Base-by-base conservation (phyloP, 139 green algal species). In the Axilococcus clingmanii region DNA sequence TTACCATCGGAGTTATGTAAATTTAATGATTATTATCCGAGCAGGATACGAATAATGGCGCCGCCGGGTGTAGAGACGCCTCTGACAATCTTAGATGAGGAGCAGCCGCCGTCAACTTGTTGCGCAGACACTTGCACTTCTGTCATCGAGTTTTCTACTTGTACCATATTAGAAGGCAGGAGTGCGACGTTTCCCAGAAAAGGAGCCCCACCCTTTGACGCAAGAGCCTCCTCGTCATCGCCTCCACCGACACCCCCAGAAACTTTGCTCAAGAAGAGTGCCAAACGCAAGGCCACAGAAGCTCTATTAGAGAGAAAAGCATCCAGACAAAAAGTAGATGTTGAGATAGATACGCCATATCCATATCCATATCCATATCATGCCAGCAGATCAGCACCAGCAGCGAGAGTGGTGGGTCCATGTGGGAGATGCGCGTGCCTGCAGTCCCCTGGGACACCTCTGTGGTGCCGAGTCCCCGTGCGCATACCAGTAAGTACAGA, bases 401-500 rank as follows among this genome's bases (percentile, higher is more conserved):
- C 9, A 12, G 9, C 33, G 9, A 17, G 9, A 9, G 33, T 38
- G 9, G 33, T 38, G 9, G 33, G 12, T 38, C 9, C 9, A 9
- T 38, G 33, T 12, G 33, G 12, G 9, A 9, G 33, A 38, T 38
- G 33, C 12, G 33, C 33, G 33, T 38, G 33, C 12, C 33, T 12
- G 9, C 33, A 38, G 9, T 38, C 33, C 12, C 40, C n/a, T n/a
- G 16, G 16, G 6, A 9, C 16, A 37, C 6, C 8, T 24, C 29
- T 23, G 2, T 69, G 61, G 61, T 69, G 61, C 43, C 15, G 23
- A 24, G 19, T 38, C 7, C 30, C 46, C n/a, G 61, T 69, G 11
- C 22, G 36, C 17, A 59, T 68, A 5, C 59, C 59, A 0, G n/a
- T n/a, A n/a, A 35, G 30, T 23, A 37, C 54, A 23, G 48, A 68